Base-by-base conservation (phyloP, 2,329 filamentous ascomycete genomes). In the Phialophora macrospora region DNA sequence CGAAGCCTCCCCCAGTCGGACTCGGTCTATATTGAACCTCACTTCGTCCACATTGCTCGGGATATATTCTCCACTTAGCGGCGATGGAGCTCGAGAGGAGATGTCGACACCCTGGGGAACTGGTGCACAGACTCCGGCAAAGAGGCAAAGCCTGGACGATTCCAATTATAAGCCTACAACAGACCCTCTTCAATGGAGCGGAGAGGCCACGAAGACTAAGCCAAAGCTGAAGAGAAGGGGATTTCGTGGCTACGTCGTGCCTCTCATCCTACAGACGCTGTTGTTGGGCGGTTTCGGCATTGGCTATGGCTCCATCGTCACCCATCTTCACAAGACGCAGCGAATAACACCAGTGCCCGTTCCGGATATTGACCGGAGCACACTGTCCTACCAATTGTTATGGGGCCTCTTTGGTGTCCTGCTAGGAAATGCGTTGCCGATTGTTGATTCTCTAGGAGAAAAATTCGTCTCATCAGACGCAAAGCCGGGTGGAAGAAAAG, bases 11-110 rank as follows among this genome's bases (percentile, higher is more conserved):
- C 81, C 87, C 70, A 89, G 85, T 74, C 87, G 91, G 65, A 90
- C 89, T 26, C 87, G 90, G 70, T 97, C 92, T 9, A 86, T 92
- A 64, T 82, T 93, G 74, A 96, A 97, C 75, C 84, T 99, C 66
- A 97, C 92, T 3, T 89, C 91, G 9, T 93, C 92, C 1, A 97
- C 95, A 0, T 85, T 99, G 4, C 91, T 90, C 72, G 94, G 95
- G 62, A 99, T 99, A 73, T 99, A 96, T 81, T 88, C 88, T 11
- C 88, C 87, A 6, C 86, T 86, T 0, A 83, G 84, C 34, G 85
- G 85, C 64, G 81, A 85, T 52, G 78, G 69, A 79, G 84, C 70
- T 77, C 81, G 73, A 65, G 86, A 87, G 70, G 87, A 88, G 68
- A 77, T 83, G 2, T 81, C 84, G 62, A 93, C 90, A 11, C 92